Evolutionary conservation across 2,329 filamentous ascomycete genomes (phyloP), one percentile per base, ranked within the genome.

Genomic region (Aurifilum marmelostoma): DNA sequence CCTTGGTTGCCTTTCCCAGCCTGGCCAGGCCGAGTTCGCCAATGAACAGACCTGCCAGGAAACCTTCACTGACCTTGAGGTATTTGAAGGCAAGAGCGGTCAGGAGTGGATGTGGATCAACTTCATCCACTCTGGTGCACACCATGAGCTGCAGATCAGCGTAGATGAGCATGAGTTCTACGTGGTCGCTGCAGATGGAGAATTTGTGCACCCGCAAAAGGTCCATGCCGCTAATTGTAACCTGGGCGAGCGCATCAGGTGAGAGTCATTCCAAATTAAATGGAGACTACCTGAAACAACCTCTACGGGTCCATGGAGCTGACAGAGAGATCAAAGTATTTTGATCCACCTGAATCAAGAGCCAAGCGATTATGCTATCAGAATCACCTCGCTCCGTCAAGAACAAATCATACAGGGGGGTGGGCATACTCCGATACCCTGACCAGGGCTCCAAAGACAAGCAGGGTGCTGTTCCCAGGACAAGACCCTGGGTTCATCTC

Each of bases 141-240:
- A 72, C 24, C 71, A 72, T 21, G 68, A 71, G 60, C 50, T 72
- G 12, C 67, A 66, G 3, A 71, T 72, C 50, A 71, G 70, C 24
- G 54, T 72, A 5, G 70, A 72, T 29, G 70, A 72, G 64, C 71
- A 72, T 41, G 71, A 72, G 29, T 70, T 72, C n/a, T 71, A 70
- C 24, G 71, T 72, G 3, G 66, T 72, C 18, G 71, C 66, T 41
- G 70, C 71, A 2, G 71, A 72, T 41, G 70, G 71, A 21, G 71
- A 72, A 37, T 72, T 72, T 24, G 70, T 71, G 7, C 68, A 71
- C 29, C 70, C 71, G 4, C 71, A 72, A 34, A 70, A 69, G 61
- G 70, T 72, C 8, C 65, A 70, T 5, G 70, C 68, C 4, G 70
- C 71, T 3, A 71, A 71, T 24, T 70, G 71, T 32, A 72, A 72